Base-by-base conservation (phyloP, 768 basidiomycete species). In the Kwoniella newhampshirensis region DNA sequence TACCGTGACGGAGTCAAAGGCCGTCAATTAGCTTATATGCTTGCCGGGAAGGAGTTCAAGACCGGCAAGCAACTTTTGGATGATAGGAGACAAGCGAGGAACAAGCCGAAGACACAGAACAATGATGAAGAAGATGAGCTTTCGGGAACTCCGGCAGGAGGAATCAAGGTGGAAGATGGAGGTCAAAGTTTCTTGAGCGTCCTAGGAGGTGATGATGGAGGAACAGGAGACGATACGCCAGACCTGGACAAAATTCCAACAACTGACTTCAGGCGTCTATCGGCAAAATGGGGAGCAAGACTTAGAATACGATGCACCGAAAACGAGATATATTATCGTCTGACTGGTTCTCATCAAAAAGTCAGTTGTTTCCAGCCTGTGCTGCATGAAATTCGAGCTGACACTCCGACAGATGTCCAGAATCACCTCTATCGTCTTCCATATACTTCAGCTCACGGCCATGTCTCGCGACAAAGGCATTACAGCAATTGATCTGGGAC, bases 401-500 rank as follows among this genome's bases (percentile, higher is more conserved):
- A n/a, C n/a, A n/a, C n/a, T n/a, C n/a, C n/a, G n/a, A n/a, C 26
- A 71, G 69, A 48, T 57, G 15, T 40, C 51, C 5, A 63, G 62
- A 51, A 58, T 72, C 36, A 60, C 70, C 12, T 41, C 65, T 0
- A 52, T 59, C 0, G 65, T 72, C 37, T 57, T 68, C n/a, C 67
- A 68, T 36, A 51, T 64, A 12, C 52, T 72, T 13, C 64, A 67
- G 45, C 59, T 69, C 3, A 61, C 65, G 2, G 70, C 70, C 25
- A 60, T 56, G 49, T 57, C 63, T n/a, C 44, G 70, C 26, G 67
- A 67, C 12, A 62, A 64, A 30, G 71, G 71, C 30, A 60, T 73
- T 54, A 73, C 68, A 1, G 64, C 66, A 4, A 60, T 70, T 21
- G 71, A 73, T 44, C 66, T 73, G 4, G 66, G 68, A 8, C 68